Base-by-base conservation (phyloP, 352 stramenopile species). In the Phytophthora syringae region DNA sequence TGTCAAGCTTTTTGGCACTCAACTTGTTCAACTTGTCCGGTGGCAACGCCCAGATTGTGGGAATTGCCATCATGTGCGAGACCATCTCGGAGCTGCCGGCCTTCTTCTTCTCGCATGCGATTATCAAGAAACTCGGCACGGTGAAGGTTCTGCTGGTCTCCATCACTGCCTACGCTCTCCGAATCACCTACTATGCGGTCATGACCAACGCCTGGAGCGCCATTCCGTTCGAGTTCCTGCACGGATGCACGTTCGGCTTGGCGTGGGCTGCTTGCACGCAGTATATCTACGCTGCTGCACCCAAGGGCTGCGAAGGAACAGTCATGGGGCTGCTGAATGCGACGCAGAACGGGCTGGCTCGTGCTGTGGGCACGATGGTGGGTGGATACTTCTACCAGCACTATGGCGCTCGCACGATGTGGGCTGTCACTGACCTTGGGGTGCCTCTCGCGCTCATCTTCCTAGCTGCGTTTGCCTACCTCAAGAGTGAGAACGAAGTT, bases 21-120 rank as follows among this genome's bases (percentile, higher is more conserved):
- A 89, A 95, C 49, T 63, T 95, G 22, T 93, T 90, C 74, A 92
- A 93, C 52, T 64, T 95, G 13, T 92, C 81, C 52, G 76, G 72
- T 30, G 49, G 79, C 22, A 89, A 91, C 45, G 72, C 84, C 30
- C 70, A 89, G 60, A 92, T 95, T 57, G 88, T 95, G 36, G 84
- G 86, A 15, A 70, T 92, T 7, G 84, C 81, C 13, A 93, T 92
- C 53, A 74, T 88, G 77, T 91, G 84, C 55, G 83, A 95, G 72
- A 95, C 86, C 4, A 63, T 77, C 10, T 93, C 84, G 12, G 86
- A 95, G 69, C 64, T 95, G 5, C 86, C 86, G 12, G 86, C 84
- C 2, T 95, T 95, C 62, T 95, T 92, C 70, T 92, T 79, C 62
- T 88, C 86, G 13, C 76, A 92, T 48, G 45, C 62, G 28, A 86